These are phyloP conservation scores for Xylaria castorea DNA, from an alignment of 495 filamentous ascomycete species.

Conservation along the genomic window DNA sequence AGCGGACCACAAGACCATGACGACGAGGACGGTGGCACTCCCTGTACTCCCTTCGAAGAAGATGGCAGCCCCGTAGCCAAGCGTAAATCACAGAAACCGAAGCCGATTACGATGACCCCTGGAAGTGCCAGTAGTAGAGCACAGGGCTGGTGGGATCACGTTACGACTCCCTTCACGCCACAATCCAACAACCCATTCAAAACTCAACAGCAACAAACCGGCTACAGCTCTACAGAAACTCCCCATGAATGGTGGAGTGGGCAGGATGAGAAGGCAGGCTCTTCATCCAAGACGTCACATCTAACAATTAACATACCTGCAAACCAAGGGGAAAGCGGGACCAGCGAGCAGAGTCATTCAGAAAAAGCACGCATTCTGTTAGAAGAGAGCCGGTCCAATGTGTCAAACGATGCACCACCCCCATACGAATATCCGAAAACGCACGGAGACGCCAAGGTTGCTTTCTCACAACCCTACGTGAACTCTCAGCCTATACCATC, in stretches of 20 bases:
- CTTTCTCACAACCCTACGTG: slow-evolving; percentile 46
- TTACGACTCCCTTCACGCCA: slow-evolving; percentile 73
- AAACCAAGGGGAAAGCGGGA: slow-evolving; percentile 30
- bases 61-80: slow-evolving; percentile 47
- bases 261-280: slow-evolving; percentile 38
- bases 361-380: slow-evolving; percentile 47
- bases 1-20: slow-evolving; percentile 27
- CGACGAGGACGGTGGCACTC: slow-evolving; percentile 37
- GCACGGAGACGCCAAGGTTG: slow-evolving; percentile 44
- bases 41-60: slow-evolving; percentile 57
- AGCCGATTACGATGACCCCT: slow-evolving; percentile 36
- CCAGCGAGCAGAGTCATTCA: slow-evolving; percentile 35
- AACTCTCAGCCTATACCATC: slow-evolving; percentile 51
- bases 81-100: slow-evolving; percentile 43
- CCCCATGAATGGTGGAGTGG: slow-evolving; percentile 48
- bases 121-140: slow-evolving; percentile 63
- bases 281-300: slow-evolving; percentile 30
- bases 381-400: slow-evolving; percentile 39
- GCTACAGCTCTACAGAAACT: slow-evolving; percentile 21
- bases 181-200: slow-evolving; percentile 51
- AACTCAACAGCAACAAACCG: slow-evolving; percentile 36
- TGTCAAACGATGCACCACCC: slow-evolving; percentile 44
- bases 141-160: slow-evolving; percentile 87
- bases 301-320: slow-evolving; percentile 29
- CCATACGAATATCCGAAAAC: slow-evolving; percentile 51